These are phyloP conservation scores for Taphrina communis DNA, from an alignment of 1,139 yeast species.

Conservation along the genomic window DNA sequence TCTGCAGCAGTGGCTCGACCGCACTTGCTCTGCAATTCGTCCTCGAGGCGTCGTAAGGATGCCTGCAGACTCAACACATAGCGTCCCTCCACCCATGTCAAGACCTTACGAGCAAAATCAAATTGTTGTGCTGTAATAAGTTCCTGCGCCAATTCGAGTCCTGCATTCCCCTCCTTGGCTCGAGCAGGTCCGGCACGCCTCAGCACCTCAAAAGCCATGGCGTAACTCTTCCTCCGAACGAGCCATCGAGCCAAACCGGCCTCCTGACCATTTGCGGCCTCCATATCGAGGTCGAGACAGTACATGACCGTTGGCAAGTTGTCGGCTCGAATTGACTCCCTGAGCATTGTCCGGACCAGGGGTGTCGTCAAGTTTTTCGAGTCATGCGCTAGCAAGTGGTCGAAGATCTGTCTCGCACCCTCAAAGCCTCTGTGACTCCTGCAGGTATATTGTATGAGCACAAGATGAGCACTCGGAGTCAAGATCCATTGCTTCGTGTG, in stretches of 20 bases:
- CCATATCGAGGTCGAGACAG: slow-evolving; percentile 16
- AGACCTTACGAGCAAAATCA: slow-evolving; percentile 14
- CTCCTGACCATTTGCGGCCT: slow-evolving; percentile 26
- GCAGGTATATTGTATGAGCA: slow-evolving; percentile 17
- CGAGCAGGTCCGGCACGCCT: slow-evolving; percentile 30
- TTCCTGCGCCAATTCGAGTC: slow-evolving; percentile 23
- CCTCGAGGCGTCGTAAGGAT: slow-evolving; percentile 18
- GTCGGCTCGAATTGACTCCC: slow-evolving; percentile 21
- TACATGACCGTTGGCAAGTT: not conserved
- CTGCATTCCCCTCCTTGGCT: slow-evolving; percentile 26
- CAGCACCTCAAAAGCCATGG: slow-evolving; percentile 23
- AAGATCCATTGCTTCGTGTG: slow-evolving; percentile 23
- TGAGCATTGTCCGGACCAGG: slow-evolving; percentile 27
- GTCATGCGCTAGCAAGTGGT: slow-evolving; percentile 8
- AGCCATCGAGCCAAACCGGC: slow-evolving; percentile 35
- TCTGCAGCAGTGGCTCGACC: not conserved
- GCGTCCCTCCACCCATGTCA: slow-evolving; percentile 25
- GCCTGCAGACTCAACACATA: slow-evolving; percentile 33
- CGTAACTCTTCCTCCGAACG: not conserved
- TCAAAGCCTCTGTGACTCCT: slow-evolving; percentile 6
- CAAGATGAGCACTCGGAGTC: slow-evolving; percentile 18
- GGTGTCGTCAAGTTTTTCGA: slow-evolving; percentile 13
- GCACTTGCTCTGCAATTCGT: not conserved
- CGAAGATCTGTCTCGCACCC: slow-evolving; percentile 5
- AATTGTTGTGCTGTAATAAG: slow-evolving; percentile 2